These are phyloP conservation scores for Beauveria asiatica DNA, from an alignment of 2,329 filamentous ascomycete genomes.

Conservation along the genomic window DNA sequence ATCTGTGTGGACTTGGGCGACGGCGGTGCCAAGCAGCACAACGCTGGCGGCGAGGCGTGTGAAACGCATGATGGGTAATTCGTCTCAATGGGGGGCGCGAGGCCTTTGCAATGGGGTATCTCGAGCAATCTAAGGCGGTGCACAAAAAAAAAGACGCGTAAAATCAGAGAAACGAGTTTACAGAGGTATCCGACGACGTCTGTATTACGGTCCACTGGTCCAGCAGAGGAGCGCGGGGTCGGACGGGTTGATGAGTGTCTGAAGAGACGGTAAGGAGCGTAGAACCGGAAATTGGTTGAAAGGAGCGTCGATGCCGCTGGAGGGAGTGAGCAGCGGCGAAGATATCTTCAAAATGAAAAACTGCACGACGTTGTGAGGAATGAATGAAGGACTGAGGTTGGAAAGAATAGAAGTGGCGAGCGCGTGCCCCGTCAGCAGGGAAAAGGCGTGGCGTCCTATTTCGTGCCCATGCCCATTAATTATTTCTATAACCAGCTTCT, in stretches of 20 bases:
- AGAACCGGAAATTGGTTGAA: not conserved
- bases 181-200: not conserved
- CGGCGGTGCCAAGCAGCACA: conserved; percentile 35
- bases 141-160: not conserved
- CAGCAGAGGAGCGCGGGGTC: conserved; percentile 8
- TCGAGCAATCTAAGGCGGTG: not conserved
- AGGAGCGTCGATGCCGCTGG: conserved; percentile 10
- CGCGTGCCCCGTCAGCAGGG: not conserved
- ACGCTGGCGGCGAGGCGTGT: conserved; percentile 24
- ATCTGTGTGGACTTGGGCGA: conserved; percentile 65
- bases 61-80: conserved; percentile 18
- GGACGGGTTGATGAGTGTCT: not conserved
- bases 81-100: not conserved
- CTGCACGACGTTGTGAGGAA: conserved; percentile 1
- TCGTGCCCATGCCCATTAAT: not conserved
- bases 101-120: not conserved
- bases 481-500: too few species aligned
- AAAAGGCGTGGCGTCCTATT: not conserved
- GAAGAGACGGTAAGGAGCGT: not conserved
- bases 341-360: not conserved
- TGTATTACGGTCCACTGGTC: conserved; percentile 7
- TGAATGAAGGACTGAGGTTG: conserved; percentile 10
- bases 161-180: not conserved
- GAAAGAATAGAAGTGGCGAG: not conserved
- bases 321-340: conserved; percentile 12